Evolutionary conservation across 2,329 filamentous ascomycete genomes (phyloP).

Genomic region (Nectriaceae sp.): DNA sequence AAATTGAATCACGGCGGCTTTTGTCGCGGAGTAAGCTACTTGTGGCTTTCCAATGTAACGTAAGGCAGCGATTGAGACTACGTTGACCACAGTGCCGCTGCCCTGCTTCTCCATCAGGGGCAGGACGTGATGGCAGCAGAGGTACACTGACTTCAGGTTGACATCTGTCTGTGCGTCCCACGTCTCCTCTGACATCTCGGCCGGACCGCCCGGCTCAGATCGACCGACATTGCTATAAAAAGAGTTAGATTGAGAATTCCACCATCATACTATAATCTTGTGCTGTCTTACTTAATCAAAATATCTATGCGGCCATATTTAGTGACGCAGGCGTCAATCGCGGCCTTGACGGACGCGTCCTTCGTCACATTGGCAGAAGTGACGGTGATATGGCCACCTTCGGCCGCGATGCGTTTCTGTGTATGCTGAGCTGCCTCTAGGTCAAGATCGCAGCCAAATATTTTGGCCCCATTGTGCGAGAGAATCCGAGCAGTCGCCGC

Average conservation of each 20-base stretch:
- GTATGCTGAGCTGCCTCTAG: not conserved
- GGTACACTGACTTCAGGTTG: constrained; percentile 14
- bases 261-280: no score
- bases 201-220: not conserved
- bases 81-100: constrained; percentile 2
- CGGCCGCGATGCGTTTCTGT: not conserved
- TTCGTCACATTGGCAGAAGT: not conserved
- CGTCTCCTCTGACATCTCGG: not conserved
- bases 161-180: constrained; percentile 9
- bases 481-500: constrained; percentile 5
- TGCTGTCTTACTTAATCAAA: constrained; percentile 1
- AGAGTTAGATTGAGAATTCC: no score
- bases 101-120: constrained; percentile 15
- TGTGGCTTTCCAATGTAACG: constrained; percentile 46
- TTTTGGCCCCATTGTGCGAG: not conserved
- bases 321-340: constrained; percentile 2
- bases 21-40: constrained; percentile 48
- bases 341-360: not conserved
- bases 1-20: constrained; percentile 48
- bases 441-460: constrained; percentile 7
- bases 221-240: not conserved
- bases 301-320: constrained; percentile 9
- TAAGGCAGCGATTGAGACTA: constrained; percentile 23
- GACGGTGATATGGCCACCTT: not conserved
- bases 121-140: constrained; percentile 10